A percentile compares a stretch with the other conserved stretches of the same genome.
Conservation (phyloP, 192 early-diverging fungal species). For the Phycomyces blakesleeanus region DNA sequence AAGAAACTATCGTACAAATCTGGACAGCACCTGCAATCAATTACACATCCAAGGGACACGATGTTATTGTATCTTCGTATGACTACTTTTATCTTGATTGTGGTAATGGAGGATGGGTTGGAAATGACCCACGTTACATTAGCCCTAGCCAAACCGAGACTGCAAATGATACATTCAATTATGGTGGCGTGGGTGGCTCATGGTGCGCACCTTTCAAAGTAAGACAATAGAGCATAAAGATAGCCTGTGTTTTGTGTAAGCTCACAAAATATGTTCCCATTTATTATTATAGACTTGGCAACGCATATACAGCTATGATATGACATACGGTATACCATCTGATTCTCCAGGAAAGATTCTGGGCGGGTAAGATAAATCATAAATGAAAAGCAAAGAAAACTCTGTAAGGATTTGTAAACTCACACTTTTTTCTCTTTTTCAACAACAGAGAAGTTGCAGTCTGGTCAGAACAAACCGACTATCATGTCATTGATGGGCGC, state of each 20-base stretch:
- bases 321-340: constrained; percentile 50
- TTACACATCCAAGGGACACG: constrained; percentile 57
- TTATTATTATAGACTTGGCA: constrained; percentile 50
- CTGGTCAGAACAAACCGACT: constrained; percentile 67
- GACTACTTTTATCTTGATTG: constrained; percentile 71
- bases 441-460: constrained; percentile 57
- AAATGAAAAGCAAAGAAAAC: too few relatives aligned
- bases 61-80: constrained; percentile 53
- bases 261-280: not conserved
- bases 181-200: constrained; percentile 43
- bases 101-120: constrained; percentile 63
- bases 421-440: too few relatives aligned
- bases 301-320: constrained; percentile 62
- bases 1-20: constrained; percentile 60
- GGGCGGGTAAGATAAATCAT: constrained; percentile 36
- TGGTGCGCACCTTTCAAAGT: constrained; percentile 72
- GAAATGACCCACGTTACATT: constrained; percentile 52
- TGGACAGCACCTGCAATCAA: constrained; percentile 57
- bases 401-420: too few relatives aligned
- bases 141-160: constrained; percentile 24
- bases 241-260: not conserved
- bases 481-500: constrained; percentile 47
- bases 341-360: constrained; percentile 51
- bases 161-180: constrained; percentile 29
- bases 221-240: not conserved